Conservation (phyloP, 305 asterid genomes). For the Solanum hybrid region DNA sequence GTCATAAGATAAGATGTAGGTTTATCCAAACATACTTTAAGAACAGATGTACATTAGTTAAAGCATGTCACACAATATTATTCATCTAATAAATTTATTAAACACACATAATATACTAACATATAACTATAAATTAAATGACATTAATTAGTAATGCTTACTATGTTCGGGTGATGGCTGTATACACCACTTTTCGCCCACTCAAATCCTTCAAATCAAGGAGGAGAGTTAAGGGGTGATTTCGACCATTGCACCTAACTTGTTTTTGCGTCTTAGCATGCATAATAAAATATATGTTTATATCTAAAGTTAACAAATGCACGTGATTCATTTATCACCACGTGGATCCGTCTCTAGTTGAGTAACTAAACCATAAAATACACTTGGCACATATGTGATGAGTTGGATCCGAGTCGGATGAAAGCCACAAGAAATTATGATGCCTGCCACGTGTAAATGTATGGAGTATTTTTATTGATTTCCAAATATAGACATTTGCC, state of each 20-base stretch:
- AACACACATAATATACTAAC: neutral
- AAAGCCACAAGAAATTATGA: neutral
- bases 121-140: neutral
- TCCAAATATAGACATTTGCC: neutral
- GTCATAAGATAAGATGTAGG: neutral
- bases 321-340: neutral
- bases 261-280: neutral
- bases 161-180: neutral
- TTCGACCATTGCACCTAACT: neutral
- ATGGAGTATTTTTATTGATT: neutral
- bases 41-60: neutral
- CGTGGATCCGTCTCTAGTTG: neutral
- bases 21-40: neutral
- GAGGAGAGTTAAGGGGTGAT: neutral
- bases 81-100: neutral
- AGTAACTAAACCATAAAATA: too few relatives aligned
- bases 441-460: neutral
- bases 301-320: neutral
- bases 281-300: neutral
- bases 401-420: neutral
- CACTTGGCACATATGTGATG: neutral
- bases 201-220: neutral
- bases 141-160: neutral
- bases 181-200: neutral
- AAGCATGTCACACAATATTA: neutral